Evolutionary conservation across 495 filamentous ascomycete species (phyloP).

Genomic region (Corynascus novoguineensis): DNA sequence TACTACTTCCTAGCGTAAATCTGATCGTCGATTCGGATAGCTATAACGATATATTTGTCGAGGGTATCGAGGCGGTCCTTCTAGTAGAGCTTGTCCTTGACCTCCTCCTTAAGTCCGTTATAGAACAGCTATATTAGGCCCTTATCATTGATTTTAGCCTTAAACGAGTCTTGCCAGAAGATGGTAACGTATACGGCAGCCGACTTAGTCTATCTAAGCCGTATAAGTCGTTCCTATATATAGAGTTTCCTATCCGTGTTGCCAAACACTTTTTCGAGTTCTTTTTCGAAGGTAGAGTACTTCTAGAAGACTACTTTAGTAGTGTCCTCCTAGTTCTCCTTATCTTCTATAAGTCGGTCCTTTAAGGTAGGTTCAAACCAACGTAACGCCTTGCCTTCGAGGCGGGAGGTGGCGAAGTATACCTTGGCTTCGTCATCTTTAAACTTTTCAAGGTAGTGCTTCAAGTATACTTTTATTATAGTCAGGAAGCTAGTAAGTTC

Average conservation of each 20-base stretch:
- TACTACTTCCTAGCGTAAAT: too few relatives aligned
- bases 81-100: conserved; percentile 4
- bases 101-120: not conserved
- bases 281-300: not conserved
- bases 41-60: not conserved
- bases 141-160: too few relatives aligned
- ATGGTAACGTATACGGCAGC: not conserved
- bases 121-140: not conserved
- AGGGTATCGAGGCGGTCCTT: not conserved
- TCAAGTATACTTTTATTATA: too few relatives aligned
- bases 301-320: not conserved
- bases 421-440: too few relatives aligned
- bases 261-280: not conserved
- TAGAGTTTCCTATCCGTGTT: not conserved
- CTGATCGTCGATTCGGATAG: not conserved
- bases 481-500: too few relatives aligned
- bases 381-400: not conserved
- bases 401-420: not conserved
- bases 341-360: not conserved
- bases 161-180: too few relatives aligned
- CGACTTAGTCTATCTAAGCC: not conserved
- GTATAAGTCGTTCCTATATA: not conserved
- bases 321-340: not conserved
- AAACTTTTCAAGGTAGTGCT: too few relatives aligned
- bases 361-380: not conserved